Conservation (phyloP, 179 eudicot genomes). For the Corrigiola litoralis region DNA sequence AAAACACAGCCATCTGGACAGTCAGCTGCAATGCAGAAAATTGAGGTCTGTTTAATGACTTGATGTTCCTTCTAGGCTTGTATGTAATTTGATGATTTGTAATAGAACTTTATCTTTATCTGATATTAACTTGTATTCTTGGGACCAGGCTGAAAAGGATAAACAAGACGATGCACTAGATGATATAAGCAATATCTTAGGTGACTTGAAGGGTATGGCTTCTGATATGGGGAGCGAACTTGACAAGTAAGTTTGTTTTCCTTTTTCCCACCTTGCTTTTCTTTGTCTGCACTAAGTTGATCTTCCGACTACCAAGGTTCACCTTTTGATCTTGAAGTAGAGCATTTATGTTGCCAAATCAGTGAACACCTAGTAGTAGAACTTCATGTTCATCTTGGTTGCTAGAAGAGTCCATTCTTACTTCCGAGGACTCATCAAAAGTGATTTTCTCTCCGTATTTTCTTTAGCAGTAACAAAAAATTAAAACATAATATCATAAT, state of each 20-base stretch:
- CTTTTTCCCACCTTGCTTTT: background rate
- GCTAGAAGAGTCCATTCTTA: too few relatives aligned
- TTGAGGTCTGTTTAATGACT: constrained; percentile 53
- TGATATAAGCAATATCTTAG: constrained; percentile 75
- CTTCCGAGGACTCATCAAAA: too few relatives aligned
- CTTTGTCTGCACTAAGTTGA: too few relatives aligned
- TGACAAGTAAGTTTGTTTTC: constrained; percentile 46
- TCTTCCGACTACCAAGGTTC: too few relatives aligned
- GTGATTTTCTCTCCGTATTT: too few relatives aligned
- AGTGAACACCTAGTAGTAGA: too few relatives aligned
- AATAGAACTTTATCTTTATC: background rate
- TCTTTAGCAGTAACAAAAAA: too few relatives aligned
- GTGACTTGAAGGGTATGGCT: constrained; percentile 98
- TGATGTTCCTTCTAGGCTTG: background rate
- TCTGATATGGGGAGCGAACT: constrained; percentile 92
- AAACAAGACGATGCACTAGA: constrained; percentile 86
- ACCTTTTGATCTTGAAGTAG: too few relatives aligned
- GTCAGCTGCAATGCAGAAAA: constrained; percentile 58
- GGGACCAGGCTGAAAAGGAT: constrained; percentile 60
- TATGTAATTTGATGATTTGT: background rate
- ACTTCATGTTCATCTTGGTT: too few relatives aligned
- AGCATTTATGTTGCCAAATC: too few relatives aligned
- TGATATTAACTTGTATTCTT: background rate
- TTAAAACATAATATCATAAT: too few relatives aligned
- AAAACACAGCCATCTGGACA: constrained; percentile 62